Base-by-base conservation (phyloP, 768 basidiomycete species). In the Xerocomus spinulosus region DNA sequence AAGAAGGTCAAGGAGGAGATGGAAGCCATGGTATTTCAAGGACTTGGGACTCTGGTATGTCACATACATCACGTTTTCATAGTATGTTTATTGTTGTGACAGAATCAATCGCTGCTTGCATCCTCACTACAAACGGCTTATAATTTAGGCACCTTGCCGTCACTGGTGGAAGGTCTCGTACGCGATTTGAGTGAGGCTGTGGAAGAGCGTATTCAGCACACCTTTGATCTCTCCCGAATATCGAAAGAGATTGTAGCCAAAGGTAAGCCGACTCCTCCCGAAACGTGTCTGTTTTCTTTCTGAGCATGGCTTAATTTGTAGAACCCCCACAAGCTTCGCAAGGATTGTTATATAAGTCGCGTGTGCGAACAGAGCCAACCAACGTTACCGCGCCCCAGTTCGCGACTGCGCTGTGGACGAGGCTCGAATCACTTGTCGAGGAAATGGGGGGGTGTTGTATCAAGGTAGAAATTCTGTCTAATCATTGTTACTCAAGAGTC, bases 81-180 rank as follows among this genome's bases (percentile, higher is more conserved):
- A 15, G 1, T 13, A 10, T 36, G 3, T 24, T 38, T 40, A 54
- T 12, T 7, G 5, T 12, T 15, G 46, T 32, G 53, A 37, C 20
- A 96, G 93, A 88, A 98, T 59, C 92, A 91, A 69, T 82, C 92
- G 2, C 69, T 95, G 15, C 77, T 99, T 1, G 92, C 94, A 0
- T 93, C 92, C 1, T 92, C 95, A 0, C 75, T 99, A 12, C 96
- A 98, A 73, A 97, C 92, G 2, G 93, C 95, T 4, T 88, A 92
- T 68, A 99, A 97, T 62, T 79, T 99, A 13, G 78, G 86, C 24
- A 79, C 89, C 14, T 74, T 99, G 10, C 89, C 95, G 0, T 77
- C 81, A 21, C 78, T 97, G 6, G 88, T 97, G 4, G 81, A 85
- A 48, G 79, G 80, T 43, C 78, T 98, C 2, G 71, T 96, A 15